A percentile compares a stretch with the other conserved stretches of the same genome.
Conservation (phyloP, 345 rosid species). For the Hevea brasiliensis region DNA sequence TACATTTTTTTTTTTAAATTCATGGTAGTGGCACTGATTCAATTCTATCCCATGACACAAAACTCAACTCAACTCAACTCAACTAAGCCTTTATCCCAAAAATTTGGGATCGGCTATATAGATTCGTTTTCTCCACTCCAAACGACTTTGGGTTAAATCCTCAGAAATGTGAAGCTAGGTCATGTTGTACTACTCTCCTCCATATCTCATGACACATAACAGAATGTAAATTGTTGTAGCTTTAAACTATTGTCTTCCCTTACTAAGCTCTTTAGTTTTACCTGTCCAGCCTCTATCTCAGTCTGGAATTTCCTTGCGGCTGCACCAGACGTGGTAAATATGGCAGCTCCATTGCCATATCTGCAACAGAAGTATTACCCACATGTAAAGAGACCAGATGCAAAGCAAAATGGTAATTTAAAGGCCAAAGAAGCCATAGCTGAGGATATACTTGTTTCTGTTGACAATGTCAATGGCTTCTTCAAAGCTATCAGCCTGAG, state of each 20-base stretch:
- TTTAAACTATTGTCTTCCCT: background rate
- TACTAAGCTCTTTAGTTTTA: slow-evolving; percentile 17
- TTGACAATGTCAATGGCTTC: slow-evolving; percentile 84
- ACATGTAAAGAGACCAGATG: slow-evolving; percentile 1
- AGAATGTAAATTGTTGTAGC: too few relatives aligned
- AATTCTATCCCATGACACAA: too few relatives aligned
- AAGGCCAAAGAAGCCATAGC: slow-evolving; percentile 8
- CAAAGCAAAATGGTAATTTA: background rate
- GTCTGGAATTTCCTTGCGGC: slow-evolving; percentile 94
- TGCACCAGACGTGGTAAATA: slow-evolving; percentile 87
- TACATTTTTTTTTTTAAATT: too few relatives aligned
- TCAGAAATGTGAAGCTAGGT: too few relatives aligned
- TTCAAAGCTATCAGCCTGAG: slow-evolving; percentile 83
- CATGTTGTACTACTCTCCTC: too few relatives aligned
- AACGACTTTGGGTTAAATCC: too few relatives aligned
- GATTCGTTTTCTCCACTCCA: too few relatives aligned
- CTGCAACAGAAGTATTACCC: slow-evolving; percentile 36
- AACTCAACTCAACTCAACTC: too few relatives aligned
- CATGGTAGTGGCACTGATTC: too few relatives aligned
- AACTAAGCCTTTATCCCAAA: too few relatives aligned
- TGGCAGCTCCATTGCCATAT: slow-evolving; percentile 92
- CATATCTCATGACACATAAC: too few relatives aligned
- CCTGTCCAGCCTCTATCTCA: slow-evolving; percentile 98
- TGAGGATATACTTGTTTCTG: slow-evolving; percentile 59
- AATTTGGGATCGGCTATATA: too few relatives aligned